These are phyloP conservation scores for Elongisporangium anandrum DNA, from an alignment of 352 stramenopile species.

Conservation along the genomic window DNA sequence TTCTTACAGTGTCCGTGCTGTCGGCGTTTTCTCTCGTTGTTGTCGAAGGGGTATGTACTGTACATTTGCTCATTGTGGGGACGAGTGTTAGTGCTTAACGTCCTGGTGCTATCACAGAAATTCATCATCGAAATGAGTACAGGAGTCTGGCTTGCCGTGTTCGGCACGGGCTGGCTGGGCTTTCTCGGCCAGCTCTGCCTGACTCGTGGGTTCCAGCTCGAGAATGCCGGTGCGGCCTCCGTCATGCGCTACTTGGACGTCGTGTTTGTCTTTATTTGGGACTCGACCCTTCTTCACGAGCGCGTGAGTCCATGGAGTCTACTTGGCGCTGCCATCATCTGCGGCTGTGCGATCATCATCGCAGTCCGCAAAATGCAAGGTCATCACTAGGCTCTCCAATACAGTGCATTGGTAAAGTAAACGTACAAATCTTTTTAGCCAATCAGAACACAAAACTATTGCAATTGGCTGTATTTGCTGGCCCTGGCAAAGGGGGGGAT, in stretches of 20 bases:
- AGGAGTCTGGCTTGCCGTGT: slow-evolving; percentile 19
- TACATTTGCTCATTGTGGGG: no score
- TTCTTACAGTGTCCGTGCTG: slow-evolving; percentile 34
- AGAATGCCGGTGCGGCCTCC: slow-evolving; percentile 42
- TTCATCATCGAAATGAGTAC: slow-evolving; percentile 16
- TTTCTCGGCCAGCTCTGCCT: slow-evolving; percentile 55
- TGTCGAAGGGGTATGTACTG: slow-evolving; percentile 17
- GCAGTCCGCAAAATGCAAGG: slow-evolving; percentile 16
- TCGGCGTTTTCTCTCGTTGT: slow-evolving; percentile 25
- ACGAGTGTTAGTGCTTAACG: neutral
- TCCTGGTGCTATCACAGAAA: slow-evolving; percentile 6
- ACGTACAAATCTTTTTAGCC: neutral
- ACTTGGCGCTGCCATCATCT: slow-evolving; percentile 27
- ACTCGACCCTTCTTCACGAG: slow-evolving; percentile 30
- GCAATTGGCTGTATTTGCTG: slow-evolving; percentile 6
- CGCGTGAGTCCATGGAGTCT: slow-evolving; percentile 39
- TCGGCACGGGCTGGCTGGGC: slow-evolving; percentile 32
- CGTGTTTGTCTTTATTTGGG: slow-evolving; percentile 51
- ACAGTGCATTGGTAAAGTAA: slow-evolving; percentile 2
- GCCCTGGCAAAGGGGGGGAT: slow-evolving; percentile 1
- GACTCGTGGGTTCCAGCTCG: slow-evolving; percentile 59
- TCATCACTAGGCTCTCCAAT: slow-evolving; percentile 12
- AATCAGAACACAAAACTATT: slow-evolving; percentile 3
- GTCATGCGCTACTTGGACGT: slow-evolving; percentile 48
- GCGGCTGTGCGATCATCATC: slow-evolving; percentile 21